phyloP scores from a whole-genome alignment of 1,284 basidiomycete species.

The Phylloboletellus chloephorus region DNA sequence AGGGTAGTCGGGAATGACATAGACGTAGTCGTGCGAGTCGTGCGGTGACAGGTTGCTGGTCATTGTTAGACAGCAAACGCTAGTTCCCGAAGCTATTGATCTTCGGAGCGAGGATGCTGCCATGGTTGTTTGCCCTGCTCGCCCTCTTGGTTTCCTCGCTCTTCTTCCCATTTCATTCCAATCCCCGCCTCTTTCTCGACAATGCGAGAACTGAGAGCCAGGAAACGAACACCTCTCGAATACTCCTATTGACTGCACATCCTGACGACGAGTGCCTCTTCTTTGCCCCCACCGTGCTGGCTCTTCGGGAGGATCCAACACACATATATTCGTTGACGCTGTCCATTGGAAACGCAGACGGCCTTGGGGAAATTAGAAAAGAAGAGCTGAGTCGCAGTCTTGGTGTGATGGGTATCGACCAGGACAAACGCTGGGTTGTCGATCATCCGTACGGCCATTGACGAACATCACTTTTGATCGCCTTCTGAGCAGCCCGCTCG shows the following conservation, averaged over 20 bases:
- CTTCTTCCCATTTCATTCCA: constrained; percentile 25
- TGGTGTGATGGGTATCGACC: constrained; percentile 62
- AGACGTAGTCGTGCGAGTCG: constrained; percentile 18
- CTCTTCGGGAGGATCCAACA: constrained; percentile 34
- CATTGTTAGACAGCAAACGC: constrained; percentile 20
- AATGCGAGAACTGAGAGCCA: constrained; percentile 3
- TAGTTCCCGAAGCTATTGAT: too few relatives aligned
- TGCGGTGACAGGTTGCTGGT: constrained; percentile 11
- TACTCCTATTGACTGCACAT: constrained; percentile 79
- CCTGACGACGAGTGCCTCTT: constrained; percentile 93
- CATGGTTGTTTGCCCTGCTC: constrained; percentile 19
- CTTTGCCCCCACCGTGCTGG: constrained; percentile 76
- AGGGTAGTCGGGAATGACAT: constrained; percentile 18
- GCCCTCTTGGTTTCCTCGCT: constrained; percentile 22
- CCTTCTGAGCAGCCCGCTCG: constrained; percentile 11
- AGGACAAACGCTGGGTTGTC: constrained; percentile 53
- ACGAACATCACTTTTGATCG: background rate
- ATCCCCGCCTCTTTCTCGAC: constrained; percentile 17
- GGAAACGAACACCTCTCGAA: constrained; percentile 18
- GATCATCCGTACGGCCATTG: constrained; percentile 57
- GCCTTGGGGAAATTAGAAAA: constrained; percentile 61
- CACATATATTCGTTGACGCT: constrained; percentile 53
- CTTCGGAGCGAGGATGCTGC: too few relatives aligned
- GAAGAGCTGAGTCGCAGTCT: constrained; percentile 69
- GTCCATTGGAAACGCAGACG: constrained; percentile 74